Conservation (phyloP, 352 stramenopile species). For the Globisporangium parvum region DNA sequence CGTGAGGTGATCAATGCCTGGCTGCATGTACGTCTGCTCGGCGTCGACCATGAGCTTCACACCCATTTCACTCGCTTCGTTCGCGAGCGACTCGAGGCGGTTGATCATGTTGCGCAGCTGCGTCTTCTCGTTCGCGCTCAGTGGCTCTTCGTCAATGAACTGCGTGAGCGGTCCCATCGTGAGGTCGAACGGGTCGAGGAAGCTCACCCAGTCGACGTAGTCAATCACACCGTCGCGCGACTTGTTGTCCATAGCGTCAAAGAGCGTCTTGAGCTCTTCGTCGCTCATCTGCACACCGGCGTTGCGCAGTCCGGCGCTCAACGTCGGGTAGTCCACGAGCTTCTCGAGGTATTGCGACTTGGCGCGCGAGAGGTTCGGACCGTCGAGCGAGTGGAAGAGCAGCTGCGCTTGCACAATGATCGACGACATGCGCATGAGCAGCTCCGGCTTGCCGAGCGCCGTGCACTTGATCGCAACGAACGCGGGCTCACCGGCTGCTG, state of each 20-base stretch:
- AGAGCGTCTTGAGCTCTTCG: slow-evolving; percentile 58
- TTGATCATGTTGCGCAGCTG: slow-evolving; percentile 91
- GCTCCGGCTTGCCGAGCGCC: slow-evolving; percentile 92
- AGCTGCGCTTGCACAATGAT: slow-evolving; percentile 90
- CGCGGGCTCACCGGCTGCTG: slow-evolving; percentile 47
- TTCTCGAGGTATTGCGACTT: slow-evolving; percentile 77
- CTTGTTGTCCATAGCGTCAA: slow-evolving; percentile 54
- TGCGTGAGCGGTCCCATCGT: slow-evolving; percentile 83
- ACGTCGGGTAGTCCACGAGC: slow-evolving; percentile 74
- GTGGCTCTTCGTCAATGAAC: slow-evolving; percentile 79
- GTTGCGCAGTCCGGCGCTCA: slow-evolving; percentile 65
- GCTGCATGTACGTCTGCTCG: slow-evolving; percentile 97
- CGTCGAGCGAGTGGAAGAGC: slow-evolving; percentile 91
- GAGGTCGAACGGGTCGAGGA: slow-evolving; percentile 89
- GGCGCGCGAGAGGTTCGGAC: slow-evolving; percentile 68
- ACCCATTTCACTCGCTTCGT: slow-evolving; percentile 51
- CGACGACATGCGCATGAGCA: slow-evolving; percentile 93
- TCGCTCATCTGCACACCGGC: slow-evolving; percentile 60
- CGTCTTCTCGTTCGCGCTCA: slow-evolving; percentile 83
- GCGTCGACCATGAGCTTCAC: slow-evolving; percentile 97
- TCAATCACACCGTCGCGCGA: slow-evolving; percentile 82
- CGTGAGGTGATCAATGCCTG: slow-evolving; percentile 94
- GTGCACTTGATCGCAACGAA: slow-evolving; percentile 98
- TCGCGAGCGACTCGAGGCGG: slow-evolving; percentile 67
- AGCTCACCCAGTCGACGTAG: slow-evolving; percentile 94